Percentiles rank a stretch among this genome's conserved stretches.
phyloP scores from a whole-genome alignment of 148 eudicot species.

The Camellia sinensis region DNA sequence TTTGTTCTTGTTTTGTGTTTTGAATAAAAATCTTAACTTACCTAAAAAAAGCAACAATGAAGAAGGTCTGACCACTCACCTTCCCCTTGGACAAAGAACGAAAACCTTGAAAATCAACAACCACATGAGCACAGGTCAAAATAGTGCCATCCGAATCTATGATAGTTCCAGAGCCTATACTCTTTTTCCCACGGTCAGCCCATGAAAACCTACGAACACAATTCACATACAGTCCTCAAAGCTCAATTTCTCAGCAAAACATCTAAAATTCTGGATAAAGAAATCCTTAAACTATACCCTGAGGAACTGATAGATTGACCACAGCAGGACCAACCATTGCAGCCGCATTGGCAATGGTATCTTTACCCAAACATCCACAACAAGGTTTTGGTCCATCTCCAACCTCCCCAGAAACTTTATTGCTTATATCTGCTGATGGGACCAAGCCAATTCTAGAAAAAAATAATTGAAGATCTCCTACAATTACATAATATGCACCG shows the following conservation, averaged over 20 bases:
- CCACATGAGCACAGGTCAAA: constrained; percentile 67
- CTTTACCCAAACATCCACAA: constrained; percentile 60
- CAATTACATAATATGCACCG: constrained; percentile 29
- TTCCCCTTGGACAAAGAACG: constrained; percentile 63
- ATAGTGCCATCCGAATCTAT: constrained; percentile 69
- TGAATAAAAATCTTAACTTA: no score
- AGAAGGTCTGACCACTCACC: constrained; percentile 38
- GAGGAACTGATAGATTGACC: constrained; percentile 77
- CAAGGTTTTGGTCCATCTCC: constrained; percentile 46
- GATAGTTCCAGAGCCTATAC: constrained; percentile 73
- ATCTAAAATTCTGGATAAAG: constrained; percentile 7
- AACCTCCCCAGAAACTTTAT: constrained; percentile 29
- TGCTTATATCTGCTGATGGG: constrained; percentile 43
- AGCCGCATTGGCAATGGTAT: constrained; percentile 85
- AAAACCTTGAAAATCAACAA: constrained; percentile 63
- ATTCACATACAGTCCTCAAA: not conserved
- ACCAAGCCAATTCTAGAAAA: constrained; percentile 45
- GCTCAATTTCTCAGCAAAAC: constrained; percentile 5
- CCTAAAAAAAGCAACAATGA: not conserved
- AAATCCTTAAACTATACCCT: constrained; percentile 37
- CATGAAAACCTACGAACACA: constrained; percentile 51
- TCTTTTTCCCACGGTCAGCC: constrained; percentile 62
- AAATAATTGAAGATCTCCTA: constrained; percentile 41
- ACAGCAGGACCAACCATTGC: constrained; percentile 92
- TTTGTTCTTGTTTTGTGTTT: no score